A percentile compares a stretch with the other conserved stretches of the same genome.
phyloP scores from a whole-genome alignment of 805 yeast genomes.

The Metschnikowia lochheadii region DNA sequence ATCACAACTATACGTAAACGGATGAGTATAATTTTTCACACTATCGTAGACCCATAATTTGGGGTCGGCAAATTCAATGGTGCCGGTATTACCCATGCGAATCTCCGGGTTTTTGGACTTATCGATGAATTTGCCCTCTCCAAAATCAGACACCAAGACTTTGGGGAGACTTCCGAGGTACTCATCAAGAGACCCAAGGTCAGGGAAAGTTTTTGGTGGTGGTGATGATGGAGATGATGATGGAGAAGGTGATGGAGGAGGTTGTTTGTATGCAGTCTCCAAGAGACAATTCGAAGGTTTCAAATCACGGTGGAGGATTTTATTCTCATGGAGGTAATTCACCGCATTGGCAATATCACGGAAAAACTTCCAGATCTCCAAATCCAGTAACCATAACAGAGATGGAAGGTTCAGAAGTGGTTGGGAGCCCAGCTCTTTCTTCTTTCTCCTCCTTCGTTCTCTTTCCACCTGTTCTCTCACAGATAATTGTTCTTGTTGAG shows the following conservation, averaged over 20 bases:
- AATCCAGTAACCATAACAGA: constrained; percentile 40
- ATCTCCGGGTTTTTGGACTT: constrained; percentile 24
- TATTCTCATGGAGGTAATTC: constrained; percentile 63
- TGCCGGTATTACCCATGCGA: constrained; percentile 84
- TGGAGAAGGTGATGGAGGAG: no score
- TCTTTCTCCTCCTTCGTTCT: constrained; percentile 25
- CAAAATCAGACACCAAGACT: constrained; percentile 83
- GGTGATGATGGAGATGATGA: neutral
- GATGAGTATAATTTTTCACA: constrained; percentile 27
- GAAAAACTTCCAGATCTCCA: constrained; percentile 66
- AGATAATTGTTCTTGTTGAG: constrained; percentile 20
- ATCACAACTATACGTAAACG: constrained; percentile 72
- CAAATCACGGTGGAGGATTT: constrained; percentile 82
- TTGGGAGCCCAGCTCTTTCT: neutral
- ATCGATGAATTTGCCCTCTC: constrained; percentile 80
- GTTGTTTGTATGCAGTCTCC: constrained; percentile 27
- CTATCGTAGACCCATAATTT: constrained; percentile 50
- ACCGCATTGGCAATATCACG: constrained; percentile 69
- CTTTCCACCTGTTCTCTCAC: constrained; percentile 24
- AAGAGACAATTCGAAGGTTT: constrained; percentile 86
- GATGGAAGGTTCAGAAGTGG: neutral
- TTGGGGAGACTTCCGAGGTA: constrained; percentile 45
- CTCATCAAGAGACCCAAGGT: constrained; percentile 13
- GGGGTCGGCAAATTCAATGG: constrained; percentile 85
- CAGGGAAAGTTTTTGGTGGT: neutral